Conservation (phyloP, 345 rosid species). For the Hibiscus mutabilis region DNA sequence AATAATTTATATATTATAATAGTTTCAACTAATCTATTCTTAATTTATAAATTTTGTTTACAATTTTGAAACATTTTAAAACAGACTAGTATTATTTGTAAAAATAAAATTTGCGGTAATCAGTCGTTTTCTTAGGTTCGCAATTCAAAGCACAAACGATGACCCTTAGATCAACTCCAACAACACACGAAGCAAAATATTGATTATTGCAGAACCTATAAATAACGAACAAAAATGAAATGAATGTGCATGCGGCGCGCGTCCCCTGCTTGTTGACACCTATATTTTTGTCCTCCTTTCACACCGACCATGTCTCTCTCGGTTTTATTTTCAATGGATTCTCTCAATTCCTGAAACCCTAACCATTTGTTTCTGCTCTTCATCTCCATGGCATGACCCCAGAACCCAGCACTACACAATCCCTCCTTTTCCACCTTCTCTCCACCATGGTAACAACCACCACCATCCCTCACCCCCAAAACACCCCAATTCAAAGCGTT, state of each 20-base stretch:
- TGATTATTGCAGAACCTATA: neutral
- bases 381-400: neutral
- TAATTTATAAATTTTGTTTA: too few species aligned
- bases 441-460: conserved; percentile 17
- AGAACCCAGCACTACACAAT: neutral
- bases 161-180: neutral
- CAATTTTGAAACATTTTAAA: too few species aligned
- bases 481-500: conserved; percentile 30
- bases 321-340: too few species aligned
- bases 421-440: neutral
- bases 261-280: neutral
- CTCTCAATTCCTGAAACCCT: neutral
- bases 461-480: neutral
- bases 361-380: neutral
- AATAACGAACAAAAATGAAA: neutral
- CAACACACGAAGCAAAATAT: too few species aligned
- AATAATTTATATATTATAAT: too few species aligned
- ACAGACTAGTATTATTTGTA: too few species aligned
- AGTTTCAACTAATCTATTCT: too few species aligned
- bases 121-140: neutral
- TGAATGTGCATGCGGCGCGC: neutral
- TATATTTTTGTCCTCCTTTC: neutral
- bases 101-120: too few species aligned
- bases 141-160: neutral
- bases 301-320: neutral